Conservation (phyloP, 1,284 basidiomycete species). For the Malassezia caprae region DNA sequence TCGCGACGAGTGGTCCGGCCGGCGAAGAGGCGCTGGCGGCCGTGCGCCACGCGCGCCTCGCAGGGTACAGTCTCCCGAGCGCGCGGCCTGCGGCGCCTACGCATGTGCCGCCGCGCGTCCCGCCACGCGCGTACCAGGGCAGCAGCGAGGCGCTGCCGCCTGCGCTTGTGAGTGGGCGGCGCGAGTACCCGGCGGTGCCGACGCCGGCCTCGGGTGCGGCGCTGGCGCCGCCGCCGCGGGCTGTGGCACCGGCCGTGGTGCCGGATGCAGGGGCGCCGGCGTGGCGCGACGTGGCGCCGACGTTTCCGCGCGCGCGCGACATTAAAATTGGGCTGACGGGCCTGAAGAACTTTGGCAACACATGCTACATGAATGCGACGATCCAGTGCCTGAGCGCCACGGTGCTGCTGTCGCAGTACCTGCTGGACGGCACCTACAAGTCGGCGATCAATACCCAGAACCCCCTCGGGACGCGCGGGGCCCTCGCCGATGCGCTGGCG, state of each 20-base stretch:
- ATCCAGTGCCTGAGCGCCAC: slow-evolving; percentile 46
- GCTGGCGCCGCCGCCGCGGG: slow-evolving; percentile 7
- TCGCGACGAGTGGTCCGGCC: slow-evolving; percentile 36
- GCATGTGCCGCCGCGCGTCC: slow-evolving; percentile 1
- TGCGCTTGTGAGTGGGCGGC: background rate
- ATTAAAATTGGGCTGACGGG: slow-evolving; percentile 42
- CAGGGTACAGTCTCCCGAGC: background rate
- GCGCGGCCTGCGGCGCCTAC: background rate
- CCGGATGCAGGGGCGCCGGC: background rate
- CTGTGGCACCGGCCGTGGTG: background rate
- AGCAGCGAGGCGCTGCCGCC: background rate
- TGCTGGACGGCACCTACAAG: slow-evolving; percentile 62
- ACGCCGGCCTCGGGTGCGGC: background rate
- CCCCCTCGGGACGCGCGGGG: slow-evolving; percentile 77
- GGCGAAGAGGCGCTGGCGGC: slow-evolving; percentile 15
- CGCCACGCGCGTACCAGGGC: slow-evolving; percentile 1
- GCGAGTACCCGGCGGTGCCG: background rate
- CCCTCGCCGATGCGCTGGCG: slow-evolving; percentile 71
- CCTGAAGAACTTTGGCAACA: slow-evolving; percentile 46
- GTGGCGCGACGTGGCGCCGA: background rate
- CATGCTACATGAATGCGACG: slow-evolving; percentile 48
- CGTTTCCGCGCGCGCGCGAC: slow-evolving; percentile 4
- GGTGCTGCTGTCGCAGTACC: slow-evolving; percentile 35
- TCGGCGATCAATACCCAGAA: slow-evolving; percentile 78
- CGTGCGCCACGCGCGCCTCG: slow-evolving; percentile 8